Percentiles rank a stretch among this genome's conserved stretches.
phyloP scores from a whole-genome alignment of 805 yeast species.

The Schwanniomyces vanrijiae region DNA sequence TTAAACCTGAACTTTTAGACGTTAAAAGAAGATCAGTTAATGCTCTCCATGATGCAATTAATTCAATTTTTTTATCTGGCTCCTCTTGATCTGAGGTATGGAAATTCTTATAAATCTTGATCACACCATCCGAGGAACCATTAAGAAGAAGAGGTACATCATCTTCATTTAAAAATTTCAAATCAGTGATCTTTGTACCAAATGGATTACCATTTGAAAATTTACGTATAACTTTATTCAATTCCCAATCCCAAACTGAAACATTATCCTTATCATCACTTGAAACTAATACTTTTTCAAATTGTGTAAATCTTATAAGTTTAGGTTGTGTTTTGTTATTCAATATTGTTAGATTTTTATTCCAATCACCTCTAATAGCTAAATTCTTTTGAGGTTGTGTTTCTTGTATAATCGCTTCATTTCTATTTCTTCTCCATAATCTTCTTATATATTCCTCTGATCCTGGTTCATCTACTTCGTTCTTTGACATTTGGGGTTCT shows the following conservation, averaged over 20 bases:
- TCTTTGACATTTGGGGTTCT: slow-evolving; percentile 88
- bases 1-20: slow-evolving; percentile 77
- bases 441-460: slow-evolving; percentile 79
- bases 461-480: slow-evolving; percentile 89
- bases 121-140: slow-evolving; percentile 94
- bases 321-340: slow-evolving; percentile 81
- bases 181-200: slow-evolving; percentile 86
- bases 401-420: slow-evolving; percentile 80
- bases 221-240: slow-evolving; percentile 53
- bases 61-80: slow-evolving; percentile 41
- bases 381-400: slow-evolving; percentile 88
- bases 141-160: slow-evolving; percentile 81
- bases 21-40: slow-evolving; percentile 80
- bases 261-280: slow-evolving; percentile 84
- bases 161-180: slow-evolving; percentile 87
- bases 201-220: slow-evolving; percentile 84
- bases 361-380: slow-evolving; percentile 87
- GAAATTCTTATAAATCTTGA: slow-evolving; percentile 79
- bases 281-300: slow-evolving; percentile 78
- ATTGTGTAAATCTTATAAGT: slow-evolving; percentile 79
- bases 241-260: slow-evolving; percentile 86
- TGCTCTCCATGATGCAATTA: slow-evolving; percentile 91
- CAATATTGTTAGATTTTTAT: slow-evolving; percentile 53
- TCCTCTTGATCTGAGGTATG: slow-evolving; percentile 45
- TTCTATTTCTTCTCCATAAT: slow-evolving; percentile 87